phyloP scores from a whole-genome alignment of 768 basidiomycete genomes.

The Tulasnella sp. region DNA sequence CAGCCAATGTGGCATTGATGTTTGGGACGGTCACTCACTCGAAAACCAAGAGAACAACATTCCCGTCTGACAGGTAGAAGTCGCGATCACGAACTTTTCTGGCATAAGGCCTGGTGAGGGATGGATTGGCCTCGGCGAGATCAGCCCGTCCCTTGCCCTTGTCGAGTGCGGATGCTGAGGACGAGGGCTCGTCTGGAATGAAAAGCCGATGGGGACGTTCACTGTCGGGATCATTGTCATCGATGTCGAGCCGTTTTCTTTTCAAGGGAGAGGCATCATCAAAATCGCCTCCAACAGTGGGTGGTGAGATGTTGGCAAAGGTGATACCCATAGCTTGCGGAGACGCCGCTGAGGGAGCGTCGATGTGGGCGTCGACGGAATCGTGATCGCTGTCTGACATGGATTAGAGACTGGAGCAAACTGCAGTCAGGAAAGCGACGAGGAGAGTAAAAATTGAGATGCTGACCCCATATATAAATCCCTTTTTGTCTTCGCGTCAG shows the following conservation, averaged over 20 bases:
- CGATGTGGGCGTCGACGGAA: not conserved
- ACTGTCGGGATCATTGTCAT: not conserved
- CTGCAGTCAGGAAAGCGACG: too few species aligned
- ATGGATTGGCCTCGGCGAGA: not conserved
- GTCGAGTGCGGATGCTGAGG: not conserved
- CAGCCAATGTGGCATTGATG: not conserved
- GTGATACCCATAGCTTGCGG: not conserved
- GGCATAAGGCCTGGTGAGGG: too few species aligned
- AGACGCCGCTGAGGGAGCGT: not conserved
- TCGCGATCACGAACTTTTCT: too few species aligned
- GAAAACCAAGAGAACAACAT: slow-evolving; percentile 11
- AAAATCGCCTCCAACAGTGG: not conserved
- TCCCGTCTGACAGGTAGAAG: slow-evolving; percentile 13
- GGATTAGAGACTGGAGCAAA: too few species aligned
- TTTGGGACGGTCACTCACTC: not conserved
- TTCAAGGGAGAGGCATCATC: not conserved
- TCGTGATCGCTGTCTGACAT: not conserved
- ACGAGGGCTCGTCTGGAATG: not conserved
- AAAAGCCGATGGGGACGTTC: not conserved
- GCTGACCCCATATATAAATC: too few species aligned
- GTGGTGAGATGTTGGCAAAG: not conserved
- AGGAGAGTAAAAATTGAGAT: too few species aligned
- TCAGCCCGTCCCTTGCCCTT: not conserved
- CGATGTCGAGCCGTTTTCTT: slow-evolving; percentile 4
- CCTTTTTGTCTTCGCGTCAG: too few species aligned